Evolutionary conservation across 257 asterid species (phyloP).

Genomic region (Cruciata laevipes): DNA sequence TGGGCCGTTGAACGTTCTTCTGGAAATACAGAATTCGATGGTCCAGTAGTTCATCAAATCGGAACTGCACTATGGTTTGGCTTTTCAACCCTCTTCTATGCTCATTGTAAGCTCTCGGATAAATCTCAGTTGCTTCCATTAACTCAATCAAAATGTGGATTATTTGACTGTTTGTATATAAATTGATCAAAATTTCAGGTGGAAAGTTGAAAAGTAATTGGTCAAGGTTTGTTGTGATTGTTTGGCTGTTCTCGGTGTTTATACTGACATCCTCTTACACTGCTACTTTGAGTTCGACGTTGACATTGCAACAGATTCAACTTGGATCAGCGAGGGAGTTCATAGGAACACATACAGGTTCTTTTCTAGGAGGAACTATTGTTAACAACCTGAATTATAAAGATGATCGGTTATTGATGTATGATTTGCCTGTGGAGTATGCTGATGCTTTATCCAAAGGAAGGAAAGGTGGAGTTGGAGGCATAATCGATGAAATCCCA

Average conservation of each 20-base stretch:
- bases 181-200: conserved; percentile 24
- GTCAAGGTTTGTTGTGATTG: conserved; percentile 35
- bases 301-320: conserved; percentile 34
- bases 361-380: background rate
- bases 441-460: conserved; percentile 29
- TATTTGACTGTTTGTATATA: no score
- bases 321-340: conserved; percentile 18
- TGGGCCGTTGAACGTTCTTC: conserved; percentile 30
- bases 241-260: conserved; percentile 43
- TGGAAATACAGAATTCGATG: conserved; percentile 21
- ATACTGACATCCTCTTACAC: conserved; percentile 42
- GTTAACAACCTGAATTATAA: conserved; percentile 18
- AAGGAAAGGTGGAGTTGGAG: conserved; percentile 29
- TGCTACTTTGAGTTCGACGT: conserved; percentile 40
- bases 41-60: conserved; percentile 16
- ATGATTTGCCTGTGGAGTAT: background rate
- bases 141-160: no score
- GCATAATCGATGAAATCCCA: conserved; percentile 39
- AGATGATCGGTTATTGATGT: conserved; percentile 15
- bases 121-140: no score
- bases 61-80: conserved; percentile 27
- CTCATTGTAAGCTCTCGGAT: conserved; percentile 26
- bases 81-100: conserved; percentile 24
- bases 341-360: conserved; percentile 22
- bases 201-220: conserved; percentile 30